phyloP scores from a whole-genome alignment of 129 eudicot genomes.

The Helianthus tuberosus region DNA sequence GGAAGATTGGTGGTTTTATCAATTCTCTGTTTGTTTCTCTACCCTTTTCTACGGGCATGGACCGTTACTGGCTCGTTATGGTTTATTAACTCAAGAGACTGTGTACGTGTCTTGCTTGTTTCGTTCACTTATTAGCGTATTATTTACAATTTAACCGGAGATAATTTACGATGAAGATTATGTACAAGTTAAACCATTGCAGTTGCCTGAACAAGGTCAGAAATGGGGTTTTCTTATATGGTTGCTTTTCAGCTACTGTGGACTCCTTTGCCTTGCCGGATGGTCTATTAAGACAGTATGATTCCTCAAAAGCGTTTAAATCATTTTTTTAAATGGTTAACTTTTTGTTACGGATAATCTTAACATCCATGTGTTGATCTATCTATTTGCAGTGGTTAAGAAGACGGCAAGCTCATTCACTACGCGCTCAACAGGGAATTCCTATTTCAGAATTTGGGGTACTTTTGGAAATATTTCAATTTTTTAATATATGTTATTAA shows the following conservation, averaged over 20 bases:
- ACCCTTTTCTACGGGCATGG: slow-evolving; percentile 93
- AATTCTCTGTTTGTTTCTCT: slow-evolving; percentile 57
- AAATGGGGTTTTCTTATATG: slow-evolving; percentile 96
- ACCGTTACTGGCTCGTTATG: slow-evolving; percentile 79
- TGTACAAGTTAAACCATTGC: slow-evolving; percentile 26
- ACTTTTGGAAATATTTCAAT: slow-evolving; percentile 7
- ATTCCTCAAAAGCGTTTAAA: not conserved
- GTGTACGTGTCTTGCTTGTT: slow-evolving; percentile 53
- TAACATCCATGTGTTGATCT: not conserved
- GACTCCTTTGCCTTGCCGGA: slow-evolving; percentile 76
- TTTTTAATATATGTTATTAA: not conserved
- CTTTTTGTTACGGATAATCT: not conserved
- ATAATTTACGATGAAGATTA: not conserved
- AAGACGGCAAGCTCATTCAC: slow-evolving; percentile 76
- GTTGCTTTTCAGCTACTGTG: slow-evolving; percentile 90
- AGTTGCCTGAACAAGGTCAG: slow-evolving; percentile 96
- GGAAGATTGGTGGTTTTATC: slow-evolving; percentile 82
- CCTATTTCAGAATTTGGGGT: slow-evolving; percentile 91
- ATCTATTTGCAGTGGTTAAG: slow-evolving; percentile 67
- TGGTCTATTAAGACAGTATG: slow-evolving; percentile 48
- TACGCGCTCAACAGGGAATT: slow-evolving; percentile 93
- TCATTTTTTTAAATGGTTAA: not conserved
- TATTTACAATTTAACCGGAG: not conserved
- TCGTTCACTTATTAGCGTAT: not conserved
- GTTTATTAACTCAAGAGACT: slow-evolving; percentile 66